Conservation (phyloP, 2,329 filamentous ascomycete species). For the Fusarium chuoi region DNA sequence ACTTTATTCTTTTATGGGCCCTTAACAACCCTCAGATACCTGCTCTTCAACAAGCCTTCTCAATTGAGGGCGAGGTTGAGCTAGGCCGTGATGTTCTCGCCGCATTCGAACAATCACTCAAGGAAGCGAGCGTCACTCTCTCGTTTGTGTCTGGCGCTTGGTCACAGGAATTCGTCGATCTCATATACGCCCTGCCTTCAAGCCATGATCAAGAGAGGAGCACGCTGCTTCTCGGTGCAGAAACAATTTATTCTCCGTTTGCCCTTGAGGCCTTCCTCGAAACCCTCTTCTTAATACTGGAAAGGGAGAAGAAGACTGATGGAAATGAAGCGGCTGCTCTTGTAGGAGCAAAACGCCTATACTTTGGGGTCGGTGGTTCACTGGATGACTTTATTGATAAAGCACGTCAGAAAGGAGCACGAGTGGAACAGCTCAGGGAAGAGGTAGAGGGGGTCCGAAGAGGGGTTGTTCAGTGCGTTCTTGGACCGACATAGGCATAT, state of each 20-base stretch:
- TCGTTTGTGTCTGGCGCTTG: slow-evolving; percentile 80
- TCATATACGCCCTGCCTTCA: slow-evolving; percentile 58
- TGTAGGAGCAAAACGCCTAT: slow-evolving; percentile 81
- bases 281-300: slow-evolving; percentile 69
- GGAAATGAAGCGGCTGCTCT: slow-evolving; percentile 67
- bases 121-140: slow-evolving; percentile 62
- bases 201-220: slow-evolving; percentile 14
- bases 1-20: slow-evolving; percentile 78
- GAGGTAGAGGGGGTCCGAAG: slow-evolving; percentile 70
- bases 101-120: slow-evolving; percentile 67
- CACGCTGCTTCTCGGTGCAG: slow-evolving; percentile 75
- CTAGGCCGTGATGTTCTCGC: slow-evolving; percentile 66
- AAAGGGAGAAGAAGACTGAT: slow-evolving; percentile 50
- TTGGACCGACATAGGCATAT: slow-evolving; percentile 41
- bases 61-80: slow-evolving; percentile 70
- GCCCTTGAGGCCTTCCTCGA: slow-evolving; percentile 76
- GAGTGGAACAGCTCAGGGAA: slow-evolving; percentile 63
- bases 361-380: slow-evolving; percentile 87
- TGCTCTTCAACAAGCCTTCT: slow-evolving; percentile 58
- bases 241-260: slow-evolving; percentile 85
- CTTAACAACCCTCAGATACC: slow-evolving; percentile 54
- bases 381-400: slow-evolving; percentile 76
- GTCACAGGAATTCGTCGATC: slow-evolving; percentile 70
- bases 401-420: slow-evolving; percentile 60
- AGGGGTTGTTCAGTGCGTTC: slow-evolving; percentile 65